These are phyloP conservation scores for Gossypium davidsonii DNA, from an alignment of 441 rosid genomes.

Conservation along the genomic window DNA sequence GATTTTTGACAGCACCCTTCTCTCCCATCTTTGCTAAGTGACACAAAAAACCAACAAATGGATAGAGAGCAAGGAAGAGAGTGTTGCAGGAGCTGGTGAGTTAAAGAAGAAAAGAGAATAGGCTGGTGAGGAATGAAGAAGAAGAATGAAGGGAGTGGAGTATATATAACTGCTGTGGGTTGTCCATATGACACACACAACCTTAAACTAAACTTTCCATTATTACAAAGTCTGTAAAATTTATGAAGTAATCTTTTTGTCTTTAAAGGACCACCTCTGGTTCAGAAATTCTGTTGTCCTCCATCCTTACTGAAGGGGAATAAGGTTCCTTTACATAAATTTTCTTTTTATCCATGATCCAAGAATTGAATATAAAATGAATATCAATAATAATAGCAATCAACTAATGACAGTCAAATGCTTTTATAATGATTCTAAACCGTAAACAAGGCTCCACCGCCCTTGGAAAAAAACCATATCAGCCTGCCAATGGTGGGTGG, in stretches of 20 bases:
- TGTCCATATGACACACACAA: background rate
- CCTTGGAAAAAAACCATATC: too few relatives aligned
- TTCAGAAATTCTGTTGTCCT: slow-evolving; percentile 27
- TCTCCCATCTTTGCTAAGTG: slow-evolving; percentile 44
- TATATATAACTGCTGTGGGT: slow-evolving; percentile 16
- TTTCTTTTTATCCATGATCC: slow-evolving; percentile 3
- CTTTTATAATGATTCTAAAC: slow-evolving; percentile 2
- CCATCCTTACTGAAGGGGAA: slow-evolving; percentile 35
- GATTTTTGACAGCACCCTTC: slow-evolving; percentile 29
- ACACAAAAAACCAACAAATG: slow-evolving; percentile 22
- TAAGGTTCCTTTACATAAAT: slow-evolving; percentile 25
- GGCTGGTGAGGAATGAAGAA: background rate
- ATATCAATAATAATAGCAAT: background rate
- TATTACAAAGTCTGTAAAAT: background rate
- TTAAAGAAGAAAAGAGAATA: background rate
- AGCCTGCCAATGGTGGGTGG: slow-evolving; percentile 14
- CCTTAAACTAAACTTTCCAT: background rate
- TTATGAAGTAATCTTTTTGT: slow-evolving; percentile 7
- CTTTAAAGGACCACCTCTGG: slow-evolving; percentile 21
- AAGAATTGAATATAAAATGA: background rate
- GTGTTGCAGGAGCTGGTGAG: background rate
- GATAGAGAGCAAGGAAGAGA: background rate
- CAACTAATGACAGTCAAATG: slow-evolving; percentile 12
- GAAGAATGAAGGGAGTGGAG: background rate
- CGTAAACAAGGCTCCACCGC: background rate